Conservation (phyloP, 2,329 filamentous ascomycete genomes). For the Ascomycota sp. region DNA sequence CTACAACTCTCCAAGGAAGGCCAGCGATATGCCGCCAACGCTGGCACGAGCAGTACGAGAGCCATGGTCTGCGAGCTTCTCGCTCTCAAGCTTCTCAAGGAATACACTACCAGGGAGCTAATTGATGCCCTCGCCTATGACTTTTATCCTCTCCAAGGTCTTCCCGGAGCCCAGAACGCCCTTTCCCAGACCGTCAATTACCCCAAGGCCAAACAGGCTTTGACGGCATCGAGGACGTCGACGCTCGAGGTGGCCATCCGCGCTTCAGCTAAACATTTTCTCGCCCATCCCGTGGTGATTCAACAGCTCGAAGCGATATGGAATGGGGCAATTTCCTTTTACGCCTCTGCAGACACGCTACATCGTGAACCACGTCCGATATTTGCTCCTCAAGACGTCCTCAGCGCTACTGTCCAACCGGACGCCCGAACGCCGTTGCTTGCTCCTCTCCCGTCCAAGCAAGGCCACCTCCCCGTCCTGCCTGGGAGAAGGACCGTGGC, state of each 20-base stretch:
- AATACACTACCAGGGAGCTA: slow-evolving; percentile 70
- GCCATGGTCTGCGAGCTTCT: slow-evolving; percentile 78
- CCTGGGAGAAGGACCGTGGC: slow-evolving; percentile 51
- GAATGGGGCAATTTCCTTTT: slow-evolving; percentile 87
- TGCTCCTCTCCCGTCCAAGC: slow-evolving; percentile 12
- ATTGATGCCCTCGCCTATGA: slow-evolving; percentile 91
- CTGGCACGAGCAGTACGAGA: slow-evolving; percentile 62
- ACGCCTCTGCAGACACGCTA: slow-evolving; percentile 65
- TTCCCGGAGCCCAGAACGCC: slow-evolving; percentile 26
- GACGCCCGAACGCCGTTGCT: slow-evolving; percentile 30
- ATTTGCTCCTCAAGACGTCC: slow-evolving; percentile 5
- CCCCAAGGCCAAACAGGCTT: slow-evolving; percentile 20
- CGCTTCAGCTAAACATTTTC: slow-evolving; percentile 75
- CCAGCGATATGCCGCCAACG: slow-evolving; percentile 59
- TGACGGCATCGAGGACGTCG: slow-evolving; percentile 54
- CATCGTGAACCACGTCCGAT: slow-evolving; percentile 32
- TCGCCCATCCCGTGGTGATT: slow-evolving; percentile 76
- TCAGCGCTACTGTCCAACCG: slow-evolving; percentile 11
- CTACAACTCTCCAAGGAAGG: slow-evolving; percentile 81
- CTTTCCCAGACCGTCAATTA: slow-evolving; percentile 12
- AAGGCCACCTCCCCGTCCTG: slow-evolving; percentile 12
- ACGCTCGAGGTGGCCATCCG: slow-evolving; percentile 84
- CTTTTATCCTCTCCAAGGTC: slow-evolving; percentile 75
- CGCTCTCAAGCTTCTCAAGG: slow-evolving; percentile 71
- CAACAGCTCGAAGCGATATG: slow-evolving; percentile 94